Conservation (phyloP, 805 yeast genomes). For the Saitoella complicata region DNA sequence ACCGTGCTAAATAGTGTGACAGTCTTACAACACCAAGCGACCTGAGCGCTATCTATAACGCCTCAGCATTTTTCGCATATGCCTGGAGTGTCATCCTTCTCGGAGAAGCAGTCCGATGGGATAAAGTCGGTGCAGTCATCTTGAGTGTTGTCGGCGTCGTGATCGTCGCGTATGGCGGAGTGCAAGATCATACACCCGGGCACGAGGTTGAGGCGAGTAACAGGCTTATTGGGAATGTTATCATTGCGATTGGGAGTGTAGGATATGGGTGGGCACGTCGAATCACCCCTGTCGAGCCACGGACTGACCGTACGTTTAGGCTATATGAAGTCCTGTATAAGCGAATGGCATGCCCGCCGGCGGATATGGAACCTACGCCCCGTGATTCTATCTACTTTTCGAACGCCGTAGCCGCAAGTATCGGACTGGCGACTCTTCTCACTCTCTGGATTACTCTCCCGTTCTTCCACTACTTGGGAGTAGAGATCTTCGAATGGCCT, state of each 20-base stretch:
- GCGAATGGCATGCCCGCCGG: conserved; percentile 57
- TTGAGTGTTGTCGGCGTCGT: conserved; percentile 63
- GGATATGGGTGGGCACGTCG: conserved; percentile 10
- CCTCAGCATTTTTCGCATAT: conserved; percentile 78
- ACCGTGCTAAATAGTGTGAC: neutral
- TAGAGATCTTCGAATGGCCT: conserved; percentile 44
- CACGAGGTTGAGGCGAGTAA: conserved; percentile 13
- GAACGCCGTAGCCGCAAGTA: conserved; percentile 50
- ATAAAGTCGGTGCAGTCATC: conserved; percentile 50
- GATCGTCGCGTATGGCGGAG: conserved; percentile 44
- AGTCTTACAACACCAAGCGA: conserved; percentile 60
- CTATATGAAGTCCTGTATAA: conserved; percentile 74
- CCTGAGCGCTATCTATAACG: conserved; percentile 79
- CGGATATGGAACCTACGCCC: conserved; percentile 36
- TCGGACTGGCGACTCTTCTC: conserved; percentile 42
- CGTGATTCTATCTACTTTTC: conserved; percentile 63
- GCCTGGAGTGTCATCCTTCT: conserved; percentile 65
- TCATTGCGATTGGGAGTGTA: conserved; percentile 43
- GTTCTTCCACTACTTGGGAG: conserved; percentile 34
- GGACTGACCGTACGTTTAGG: conserved; percentile 46
- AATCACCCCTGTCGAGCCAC: conserved; percentile 38
- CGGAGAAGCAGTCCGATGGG: conserved; percentile 44
- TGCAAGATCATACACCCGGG: conserved; percentile 20
- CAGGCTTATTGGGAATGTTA: conserved; percentile 40
- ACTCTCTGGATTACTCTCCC: conserved; percentile 35